These are phyloP conservation scores for Verruconis gallopava DNA, from an alignment of 2,329 filamentous ascomycete species.

Conservation along the genomic window DNA sequence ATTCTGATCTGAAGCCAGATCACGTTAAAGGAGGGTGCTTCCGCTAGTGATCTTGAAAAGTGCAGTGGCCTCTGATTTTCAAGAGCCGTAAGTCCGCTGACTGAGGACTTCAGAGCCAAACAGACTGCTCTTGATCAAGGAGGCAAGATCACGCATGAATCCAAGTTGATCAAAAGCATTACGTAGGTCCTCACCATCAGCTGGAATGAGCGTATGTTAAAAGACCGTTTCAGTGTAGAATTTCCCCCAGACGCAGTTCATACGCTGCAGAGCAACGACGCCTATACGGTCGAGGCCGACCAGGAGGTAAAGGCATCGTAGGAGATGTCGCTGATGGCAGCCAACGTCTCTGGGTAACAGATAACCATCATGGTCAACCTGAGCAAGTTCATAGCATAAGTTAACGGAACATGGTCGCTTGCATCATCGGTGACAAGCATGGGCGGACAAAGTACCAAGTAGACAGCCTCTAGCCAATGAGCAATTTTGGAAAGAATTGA, in stretches of 20 bases:
- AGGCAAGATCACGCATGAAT: conserved; percentile 74
- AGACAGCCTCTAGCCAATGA: too few relatives aligned
- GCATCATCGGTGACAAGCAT: too few relatives aligned
- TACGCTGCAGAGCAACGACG: conserved; percentile 53
- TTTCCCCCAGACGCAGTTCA: conserved; percentile 55
- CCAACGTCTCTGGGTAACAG: too few relatives aligned
- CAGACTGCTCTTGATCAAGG: conserved; percentile 60
- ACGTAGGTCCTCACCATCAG: conserved; percentile 48
- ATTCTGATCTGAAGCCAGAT: conserved; percentile 41
- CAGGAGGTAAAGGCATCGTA: conserved; percentile 59
- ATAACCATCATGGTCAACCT: too few relatives aligned
- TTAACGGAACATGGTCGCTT: too few relatives aligned
- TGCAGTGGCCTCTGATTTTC: conserved; percentile 22
- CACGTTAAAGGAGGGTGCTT: conserved; percentile 61
- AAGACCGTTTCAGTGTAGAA: conserved; percentile 45
- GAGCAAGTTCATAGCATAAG: too few relatives aligned
- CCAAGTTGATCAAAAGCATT: conserved; percentile 82
- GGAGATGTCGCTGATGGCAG: too few relatives aligned
- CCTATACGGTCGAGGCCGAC: conserved; percentile 71
- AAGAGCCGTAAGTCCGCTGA: background rate
- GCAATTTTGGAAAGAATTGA: too few relatives aligned
- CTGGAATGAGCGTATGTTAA: conserved; percentile 1
- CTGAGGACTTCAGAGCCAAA: conserved; percentile 51
- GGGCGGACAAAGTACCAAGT: too few relatives aligned
- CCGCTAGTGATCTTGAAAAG: conserved; percentile 53